Conservation (phyloP, 192 early-diverging fungal genomes). For the Backusella tuberculispora region DNA sequence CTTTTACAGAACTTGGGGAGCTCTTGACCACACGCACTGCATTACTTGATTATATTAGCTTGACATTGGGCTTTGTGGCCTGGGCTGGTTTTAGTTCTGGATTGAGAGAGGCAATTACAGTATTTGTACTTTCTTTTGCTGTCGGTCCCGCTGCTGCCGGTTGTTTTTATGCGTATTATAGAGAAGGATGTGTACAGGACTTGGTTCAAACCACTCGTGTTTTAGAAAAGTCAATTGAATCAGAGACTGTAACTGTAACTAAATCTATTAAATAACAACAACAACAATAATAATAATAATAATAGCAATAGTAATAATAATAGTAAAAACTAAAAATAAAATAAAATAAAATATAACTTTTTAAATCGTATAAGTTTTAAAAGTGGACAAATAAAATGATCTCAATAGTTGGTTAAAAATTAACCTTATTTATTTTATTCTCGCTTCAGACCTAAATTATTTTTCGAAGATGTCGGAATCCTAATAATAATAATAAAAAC, state of each 20-base stretch:
- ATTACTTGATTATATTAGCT: conserved; percentile 12
- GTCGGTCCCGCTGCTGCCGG: conserved; percentile 23
- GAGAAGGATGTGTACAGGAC: conserved; percentile 18
- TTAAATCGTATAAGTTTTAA: too few species aligned
- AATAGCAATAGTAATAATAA: too few species aligned
- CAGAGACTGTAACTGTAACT: background rate
- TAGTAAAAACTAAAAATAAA: too few species aligned
- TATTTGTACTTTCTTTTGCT: background rate
- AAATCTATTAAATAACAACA: background rate
- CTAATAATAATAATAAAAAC: too few species aligned
- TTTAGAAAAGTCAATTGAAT: background rate
- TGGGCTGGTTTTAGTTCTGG: conserved; percentile 25
- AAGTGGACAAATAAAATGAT: background rate
- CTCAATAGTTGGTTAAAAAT: background rate
- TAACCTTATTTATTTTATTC: too few species aligned
- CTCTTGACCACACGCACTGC: conserved; percentile 1
- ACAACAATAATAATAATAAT: too few species aligned
- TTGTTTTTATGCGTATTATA: conserved; percentile 24
- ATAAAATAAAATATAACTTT: too few species aligned
- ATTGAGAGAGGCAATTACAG: background rate
- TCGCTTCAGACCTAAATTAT: too few species aligned
- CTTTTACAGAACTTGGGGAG: background rate
- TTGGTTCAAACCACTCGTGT: background rate
- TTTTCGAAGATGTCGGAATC: too few species aligned
- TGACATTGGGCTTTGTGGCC: background rate